phyloP scores from a whole-genome alignment of 768 basidiomycete species.

The Candolleomyces eurysporus region DNA sequence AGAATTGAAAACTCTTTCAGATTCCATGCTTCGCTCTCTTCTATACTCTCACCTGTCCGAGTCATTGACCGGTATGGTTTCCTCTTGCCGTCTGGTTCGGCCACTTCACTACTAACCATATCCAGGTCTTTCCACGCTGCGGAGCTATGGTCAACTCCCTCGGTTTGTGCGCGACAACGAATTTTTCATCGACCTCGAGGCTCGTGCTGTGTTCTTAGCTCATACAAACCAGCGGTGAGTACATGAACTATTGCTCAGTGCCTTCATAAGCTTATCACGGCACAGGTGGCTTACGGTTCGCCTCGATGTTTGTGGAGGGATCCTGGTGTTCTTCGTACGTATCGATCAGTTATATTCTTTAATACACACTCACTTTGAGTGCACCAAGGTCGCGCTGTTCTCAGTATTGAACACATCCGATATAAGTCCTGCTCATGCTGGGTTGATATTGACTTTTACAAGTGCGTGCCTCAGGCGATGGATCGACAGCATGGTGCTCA shows the following conservation, averaged over 20 bases:
- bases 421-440: slow-evolving; percentile 66
- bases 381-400: slow-evolving; percentile 58
- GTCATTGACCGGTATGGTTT: slow-evolving; percentile 52
- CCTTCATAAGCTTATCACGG: background rate
- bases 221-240: slow-evolving; percentile 61
- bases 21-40: slow-evolving; percentile 69
- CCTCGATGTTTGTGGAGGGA: slow-evolving; percentile 65
- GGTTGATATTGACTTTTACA: slow-evolving; percentile 68
- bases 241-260: background rate
- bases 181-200: slow-evolving; percentile 69
- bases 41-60: slow-evolving; percentile 80
- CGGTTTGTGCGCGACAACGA: slow-evolving; percentile 67
- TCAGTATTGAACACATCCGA: slow-evolving; percentile 53
- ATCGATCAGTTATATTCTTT: background rate
- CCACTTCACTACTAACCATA: background rate
- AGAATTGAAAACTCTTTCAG: slow-evolving; percentile 25
- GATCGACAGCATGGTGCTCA: background rate
- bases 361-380: background rate
- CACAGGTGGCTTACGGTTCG: slow-evolving; percentile 67
- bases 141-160: slow-evolving; percentile 64
- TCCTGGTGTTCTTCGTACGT: slow-evolving; percentile 53
- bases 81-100: no score
- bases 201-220: slow-evolving; percentile 65
- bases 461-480: slow-evolving; percentile 27
- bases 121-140: slow-evolving; percentile 58